phyloP scores from a whole-genome alignment of 192 early-diverging fungal genomes.

The Coemansia sp. region DNA sequence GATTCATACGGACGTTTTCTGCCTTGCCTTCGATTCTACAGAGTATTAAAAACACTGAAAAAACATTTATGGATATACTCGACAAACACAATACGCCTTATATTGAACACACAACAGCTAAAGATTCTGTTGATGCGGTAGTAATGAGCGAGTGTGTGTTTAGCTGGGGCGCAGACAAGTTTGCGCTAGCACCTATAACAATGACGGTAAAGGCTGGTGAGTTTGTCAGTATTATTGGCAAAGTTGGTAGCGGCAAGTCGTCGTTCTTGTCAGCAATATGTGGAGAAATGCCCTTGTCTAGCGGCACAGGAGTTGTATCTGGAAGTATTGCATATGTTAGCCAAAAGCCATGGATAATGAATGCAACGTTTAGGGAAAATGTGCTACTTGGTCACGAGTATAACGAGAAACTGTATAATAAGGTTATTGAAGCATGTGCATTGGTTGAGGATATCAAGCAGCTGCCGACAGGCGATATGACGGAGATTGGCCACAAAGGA shows the following conservation, averaged over 20 bases:
- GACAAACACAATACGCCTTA: background rate
- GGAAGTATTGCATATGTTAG: slow-evolving; percentile 55
- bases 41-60: slow-evolving; percentile 4
- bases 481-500: slow-evolving; percentile 61
- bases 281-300: slow-evolving; percentile 75
- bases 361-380: slow-evolving; percentile 46
- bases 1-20: slow-evolving; percentile 8
- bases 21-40: background rate
- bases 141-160: slow-evolving; percentile 19
- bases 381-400: slow-evolving; percentile 34
- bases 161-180: slow-evolving; percentile 30
- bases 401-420: slow-evolving; percentile 18
- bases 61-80: slow-evolving; percentile 2
- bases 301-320: slow-evolving; percentile 65
- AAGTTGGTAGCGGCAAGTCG: slow-evolving; percentile 62
- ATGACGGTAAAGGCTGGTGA: slow-evolving; percentile 19
- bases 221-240: slow-evolving; percentile 55
- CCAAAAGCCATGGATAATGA: slow-evolving; percentile 51
- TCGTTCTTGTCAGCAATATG: slow-evolving; percentile 59
- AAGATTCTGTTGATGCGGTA: background rate
- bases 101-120: background rate
- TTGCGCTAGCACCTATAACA: slow-evolving; percentile 10
- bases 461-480: slow-evolving; percentile 37
- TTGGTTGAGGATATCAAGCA: slow-evolving; percentile 24
- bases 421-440: slow-evolving; percentile 36